Base-by-base conservation (phyloP, 1,284 basidiomycete genomes). In the Takashimella tepidaria region DNA sequence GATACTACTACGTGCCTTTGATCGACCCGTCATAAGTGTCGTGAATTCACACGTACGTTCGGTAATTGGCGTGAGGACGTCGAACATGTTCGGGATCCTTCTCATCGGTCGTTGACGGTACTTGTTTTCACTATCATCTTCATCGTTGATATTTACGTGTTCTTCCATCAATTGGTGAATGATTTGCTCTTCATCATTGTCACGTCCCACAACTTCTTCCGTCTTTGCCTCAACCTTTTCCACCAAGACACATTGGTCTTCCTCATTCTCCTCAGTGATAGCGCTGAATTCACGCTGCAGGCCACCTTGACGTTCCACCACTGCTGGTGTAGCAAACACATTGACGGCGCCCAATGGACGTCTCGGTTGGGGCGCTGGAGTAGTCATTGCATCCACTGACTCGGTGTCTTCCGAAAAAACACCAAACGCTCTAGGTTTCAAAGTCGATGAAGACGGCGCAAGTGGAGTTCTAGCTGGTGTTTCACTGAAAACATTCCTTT, bases 31-130 rank as follows among this genome's bases (percentile, higher is more conserved):
- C 45, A 49, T 84, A 60, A 82, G 84, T 41, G 78, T 79, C 3
- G 87, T 89, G 68, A 82, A 92, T 70, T 97, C 93, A 65, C 83
- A 83, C 4, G 92, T 96, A 41, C 92, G 81, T 74, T 97, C 93
- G 3, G 89, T 89, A 67, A 97, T 95, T 1, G 92, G 92, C 10
- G 92, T 96, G 88, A 97, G 90, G 51, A 89, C 83, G 64, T 89
- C 40, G 12, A 41, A 16, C 16, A 45, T 26, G 6, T 47, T 16
- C 4, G 20, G 45, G 47, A 10, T 40, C 42, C 13, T 26, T 40
- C 42, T 11, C 41, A 48, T 58, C 48, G 8, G 27, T 19, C 31
- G 31, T 8, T 37, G 31, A 16, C 31, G 31, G 16, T 37, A 37
- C 31, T 16, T 37, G 31, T 37, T 24, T n/a, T 50, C 57, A 23